Evolutionary conservation across 176 grass and related monocot genomes (phyloP), one percentile per base, ranked within the genome.

Genomic region (Areca catechu): DNA sequence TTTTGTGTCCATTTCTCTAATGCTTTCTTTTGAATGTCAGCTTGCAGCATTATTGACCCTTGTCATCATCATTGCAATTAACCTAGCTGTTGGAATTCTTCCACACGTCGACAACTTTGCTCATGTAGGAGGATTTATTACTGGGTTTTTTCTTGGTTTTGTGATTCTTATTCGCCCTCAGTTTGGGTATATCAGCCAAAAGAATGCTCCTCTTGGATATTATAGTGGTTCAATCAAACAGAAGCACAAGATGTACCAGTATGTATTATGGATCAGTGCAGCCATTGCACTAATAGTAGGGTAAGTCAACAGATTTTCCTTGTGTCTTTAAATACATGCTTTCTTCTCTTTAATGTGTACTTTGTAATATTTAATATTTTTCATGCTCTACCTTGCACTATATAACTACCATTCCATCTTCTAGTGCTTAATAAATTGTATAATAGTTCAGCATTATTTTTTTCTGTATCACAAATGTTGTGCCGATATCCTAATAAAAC

Each of bases 21-120:
- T 67, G 55, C 54, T 61, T 23, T 54, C 30, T 22, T 70, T 37
- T 65, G 49, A 48, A 55, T 68, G 19, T 28, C 71, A 98, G 93
- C 61, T 79, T 68, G 72, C 86, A 69, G 93, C 87, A 66, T 62
- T 98, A 55, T 69, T 76, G 24, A 85, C 81, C 65, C 78, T 98
- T 28, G 76, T 92, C 24, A 21, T 92, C 20, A 85, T 98, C 60
- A 82, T 98, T 62, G 24, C 20, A 54, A 67, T 98, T 62, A 98
- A 98, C 70, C 75, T 98, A 70, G 93, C 81, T 54, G 71, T 88
- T 20, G 93, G 93, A 24, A 79, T 98, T 29, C 76, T 91, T 71
- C 93, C 93, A 3, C 83, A 91, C 28, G 75, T 98, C 14, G 93
- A 98, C 65, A 98, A 88, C 76, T 98, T 90, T 66, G 93, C 93